A percentile compares a stretch with the other conserved stretches of the same genome.
These are phyloP conservation scores for Pichiaceae sp. DNA, from an alignment of 1,139 yeast species.

Conservation along the genomic window DNA sequence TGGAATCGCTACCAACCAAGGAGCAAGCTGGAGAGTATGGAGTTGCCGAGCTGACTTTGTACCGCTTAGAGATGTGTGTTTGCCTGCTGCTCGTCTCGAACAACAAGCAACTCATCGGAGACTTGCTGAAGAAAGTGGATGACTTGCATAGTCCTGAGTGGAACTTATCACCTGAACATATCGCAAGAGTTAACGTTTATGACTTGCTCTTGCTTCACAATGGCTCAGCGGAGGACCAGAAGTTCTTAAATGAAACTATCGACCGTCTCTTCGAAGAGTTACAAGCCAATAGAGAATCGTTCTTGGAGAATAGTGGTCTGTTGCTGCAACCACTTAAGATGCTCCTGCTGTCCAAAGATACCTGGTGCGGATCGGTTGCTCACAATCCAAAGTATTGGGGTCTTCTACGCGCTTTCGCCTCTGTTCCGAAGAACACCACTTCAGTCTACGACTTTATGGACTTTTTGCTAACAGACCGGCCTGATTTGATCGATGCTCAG, in stretches of 20 bases:
- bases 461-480: conserved; percentile 30
- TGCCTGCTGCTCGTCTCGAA: conserved; percentile 41
- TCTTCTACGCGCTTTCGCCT: conserved; percentile 47
- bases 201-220: conserved; percentile 34
- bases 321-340: conserved; percentile 47
- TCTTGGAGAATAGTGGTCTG: conserved; percentile 40
- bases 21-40: conserved; percentile 30
- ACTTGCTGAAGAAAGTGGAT: conserved; percentile 17
- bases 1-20: conserved; percentile 22
- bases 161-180: conserved; percentile 11
- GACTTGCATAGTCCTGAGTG: conserved; percentile 9
- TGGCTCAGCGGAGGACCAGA: conserved; percentile 16
- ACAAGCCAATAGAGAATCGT: conserved; percentile 27
- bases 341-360: conserved; percentile 36
- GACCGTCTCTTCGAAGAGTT: conserved; percentile 24
- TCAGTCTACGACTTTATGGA: conserved; percentile 44
- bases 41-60: conserved; percentile 47
- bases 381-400: conserved; percentile 56
- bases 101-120: conserved; percentile 27
- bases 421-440: conserved; percentile 43
- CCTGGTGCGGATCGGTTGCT: conserved; percentile 31
- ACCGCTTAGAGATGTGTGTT: conserved; percentile 46
- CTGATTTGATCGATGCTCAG: conserved; percentile 31
- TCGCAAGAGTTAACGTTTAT: conserved; percentile 28
- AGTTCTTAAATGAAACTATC: conserved; percentile 16